phyloP scores from a whole-genome alignment of 106 monocot species.

The Posidonia australis region DNA sequence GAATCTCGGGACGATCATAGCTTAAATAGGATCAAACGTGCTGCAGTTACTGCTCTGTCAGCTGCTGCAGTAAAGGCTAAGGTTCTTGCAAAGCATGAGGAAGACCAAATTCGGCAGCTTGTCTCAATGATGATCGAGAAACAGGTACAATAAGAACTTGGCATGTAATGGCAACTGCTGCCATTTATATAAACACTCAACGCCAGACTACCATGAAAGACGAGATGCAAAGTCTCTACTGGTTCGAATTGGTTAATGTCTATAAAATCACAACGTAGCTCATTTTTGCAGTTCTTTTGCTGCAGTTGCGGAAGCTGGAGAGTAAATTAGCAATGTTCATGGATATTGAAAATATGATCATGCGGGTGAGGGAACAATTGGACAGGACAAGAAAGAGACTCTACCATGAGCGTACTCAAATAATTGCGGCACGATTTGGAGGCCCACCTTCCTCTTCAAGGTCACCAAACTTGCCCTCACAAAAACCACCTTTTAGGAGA shows the following conservation, averaged over 20 bases:
- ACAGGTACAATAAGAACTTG: constrained; percentile 35
- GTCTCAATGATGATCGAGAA: constrained; percentile 61
- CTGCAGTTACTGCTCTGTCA: constrained; percentile 75
- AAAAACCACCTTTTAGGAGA: constrained; percentile 39
- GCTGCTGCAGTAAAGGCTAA: constrained; percentile 86
- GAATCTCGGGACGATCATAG: constrained; percentile 19
- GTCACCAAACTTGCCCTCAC: constrained; percentile 25
- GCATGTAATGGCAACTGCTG: neutral
- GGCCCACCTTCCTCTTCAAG: constrained; percentile 26
- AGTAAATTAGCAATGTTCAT: constrained; percentile 49
- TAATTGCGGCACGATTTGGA: constrained; percentile 74
- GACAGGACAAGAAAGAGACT: constrained; percentile 70
- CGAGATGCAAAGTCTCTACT: too few species aligned
- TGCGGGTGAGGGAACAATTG: constrained; percentile 58
- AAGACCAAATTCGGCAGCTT: constrained; percentile 66
- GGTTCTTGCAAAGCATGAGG: constrained; percentile 74
- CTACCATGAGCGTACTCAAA: constrained; percentile 56
- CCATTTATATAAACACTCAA: too few species aligned
- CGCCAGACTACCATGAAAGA: too few species aligned
- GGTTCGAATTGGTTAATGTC: too few species aligned
- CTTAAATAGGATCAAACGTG: constrained; percentile 55
- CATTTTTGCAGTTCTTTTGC: neutral
- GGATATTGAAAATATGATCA: constrained; percentile 49
- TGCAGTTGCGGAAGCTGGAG: constrained; percentile 84
- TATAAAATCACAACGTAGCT: neutral